Evolutionary conservation across 345 rosid species (phyloP), one percentile per base, ranked within the genome.

Genomic region (Boechera divaricarpa): DNA sequence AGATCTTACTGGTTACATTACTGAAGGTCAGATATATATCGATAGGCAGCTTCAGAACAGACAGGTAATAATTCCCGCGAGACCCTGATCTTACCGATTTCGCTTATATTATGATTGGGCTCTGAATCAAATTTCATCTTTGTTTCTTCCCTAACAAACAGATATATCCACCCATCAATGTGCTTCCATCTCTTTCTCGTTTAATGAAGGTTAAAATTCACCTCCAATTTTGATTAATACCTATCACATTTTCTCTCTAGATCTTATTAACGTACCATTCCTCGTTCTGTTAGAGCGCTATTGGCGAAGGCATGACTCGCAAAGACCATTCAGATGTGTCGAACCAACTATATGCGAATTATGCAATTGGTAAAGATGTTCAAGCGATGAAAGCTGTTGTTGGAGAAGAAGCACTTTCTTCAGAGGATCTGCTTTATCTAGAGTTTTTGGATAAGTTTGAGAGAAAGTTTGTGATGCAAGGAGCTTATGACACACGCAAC

Each of bases 311-410:
- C 16, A 94, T 92, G 97, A 92, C 98, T 65, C 94, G 97, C 6
- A 79, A 87, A 63, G 98, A 92, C 85, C 98, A 94, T 78, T 62
- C 97, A 0, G 97, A 94, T 80, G 97, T 94, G 67, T 94, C 98
- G 61, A 94, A 92, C 85, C 98, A 94, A 97, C 83, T 95, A 28
- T 95, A 95, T 59, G 99, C 99, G 70, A 95, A 95, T 44, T 95
- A 95, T 85, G 99, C 98, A 15, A 95, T 92, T 70, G 99, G 99
- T 42, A 95, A 95, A 81, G 98, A 92, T 79, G 98, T 95, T 33
- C 98, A 95, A 79, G 99, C 99, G 10, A 95, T 95, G 99, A 95
- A 95, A 83, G 98, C 97, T 77, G 99, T 95, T 70, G 99, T 95
- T 33, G 99, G 99, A 91, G 99, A 92, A 76, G 98, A 95, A 91